A percentile compares a stretch with the other conserved stretches of the same genome.
These are phyloP conservation scores for Trichophyton rubrum DNA, from an alignment of 2,329 filamentous ascomycete species.

Conservation along the genomic window DNA sequence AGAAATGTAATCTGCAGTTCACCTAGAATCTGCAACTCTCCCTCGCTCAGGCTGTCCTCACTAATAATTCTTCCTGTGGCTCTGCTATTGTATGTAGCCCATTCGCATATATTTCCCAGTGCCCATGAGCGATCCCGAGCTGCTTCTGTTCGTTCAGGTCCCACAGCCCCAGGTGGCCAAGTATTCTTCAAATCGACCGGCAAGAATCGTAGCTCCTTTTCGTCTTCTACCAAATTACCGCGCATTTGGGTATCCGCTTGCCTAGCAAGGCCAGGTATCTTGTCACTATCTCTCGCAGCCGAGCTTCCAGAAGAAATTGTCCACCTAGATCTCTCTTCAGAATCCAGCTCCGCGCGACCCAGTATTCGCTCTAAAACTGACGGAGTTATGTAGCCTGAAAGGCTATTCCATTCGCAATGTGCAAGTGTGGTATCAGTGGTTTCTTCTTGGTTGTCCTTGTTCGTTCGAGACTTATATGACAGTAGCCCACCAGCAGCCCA, in stretches of 20 bases:
- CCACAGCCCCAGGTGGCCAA: constrained; percentile 49
- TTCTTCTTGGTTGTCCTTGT: constrained; percentile 18
- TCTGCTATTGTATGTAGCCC: constrained; percentile 17
- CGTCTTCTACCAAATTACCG: constrained; percentile 23
- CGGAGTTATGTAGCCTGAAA: constrained; percentile 41
- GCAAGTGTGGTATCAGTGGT: constrained; percentile 7
- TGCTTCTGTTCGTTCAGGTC: constrained; percentile 49
- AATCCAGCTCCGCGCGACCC: constrained; percentile 26
- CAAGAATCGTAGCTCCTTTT: constrained; percentile 42
- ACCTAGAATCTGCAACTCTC: constrained; percentile 37
- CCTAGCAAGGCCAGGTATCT: constrained; percentile 45
- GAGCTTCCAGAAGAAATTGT: constrained; percentile 46
- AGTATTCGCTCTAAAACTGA: constrained; percentile 40
- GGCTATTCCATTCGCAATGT: constrained; percentile 38
- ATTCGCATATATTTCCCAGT: constrained; percentile 40
- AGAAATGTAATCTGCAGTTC: constrained; percentile 52
- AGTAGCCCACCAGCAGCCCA: constrained; percentile 41
- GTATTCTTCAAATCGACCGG: constrained; percentile 50
- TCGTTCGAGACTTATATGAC: constrained; percentile 26
- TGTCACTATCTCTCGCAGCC: constrained; percentile 43
- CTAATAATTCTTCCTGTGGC: background rate
- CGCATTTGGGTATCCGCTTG: constrained; percentile 13
- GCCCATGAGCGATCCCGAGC: constrained; percentile 53
- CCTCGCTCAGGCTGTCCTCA: constrained; percentile 8
- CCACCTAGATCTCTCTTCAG: constrained; percentile 36